Base-by-base conservation (phyloP, 148 eudicot species). In the Amaranthus cruentus region DNA sequence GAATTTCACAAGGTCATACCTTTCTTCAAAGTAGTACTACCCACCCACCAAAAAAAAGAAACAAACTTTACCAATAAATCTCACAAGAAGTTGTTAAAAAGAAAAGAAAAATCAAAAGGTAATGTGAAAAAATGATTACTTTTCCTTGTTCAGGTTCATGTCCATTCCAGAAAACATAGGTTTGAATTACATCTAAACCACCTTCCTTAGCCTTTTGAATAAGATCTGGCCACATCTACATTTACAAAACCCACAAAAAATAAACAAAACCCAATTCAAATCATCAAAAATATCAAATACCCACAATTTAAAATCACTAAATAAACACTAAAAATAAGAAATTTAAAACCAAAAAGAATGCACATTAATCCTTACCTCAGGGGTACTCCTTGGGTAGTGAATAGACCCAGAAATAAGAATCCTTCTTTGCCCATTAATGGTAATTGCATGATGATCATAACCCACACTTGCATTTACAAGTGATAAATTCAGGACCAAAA, bases 211-310 rank as follows among this genome's bases (percentile, higher is more conserved):
- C 93, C 88, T 88, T 92, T 75, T 87, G 78, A 47, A 92, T 90
- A 84, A 92, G 97, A 84, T 88, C 97, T 79, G 96, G 91, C 97
- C 97, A 92, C 97, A 92, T 92, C 97, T 92, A 74, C 53, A 76
- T 44, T 56, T 65, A 76, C 64, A 46, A 75, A 46, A 21, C 66
- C 55, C 68, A 52, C 13, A 68, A 70, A 53, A 9, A 55, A 7
- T 4, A 67, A 5, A 47, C 3, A 62, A 59, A 61, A 57, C 68
- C 68, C 43, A 59, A 11, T 47, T 56, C 73, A 68, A 68, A 69
- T 49, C 71, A 67, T 8, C 64, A 71, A 43, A 66, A 57, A 51
- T 38, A 65, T 1, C 57, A 64, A 79, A 7, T 59, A 11, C 42
- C 70, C 62, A 70, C 6, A 66, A 72, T 18, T 48, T 10, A n/a